A percentile compares a stretch with the other conserved stretches of the same genome.
These are phyloP conservation scores for Naganishia antarctica DNA, from an alignment of 768 basidiomycete species.

Conservation along the genomic window DNA sequence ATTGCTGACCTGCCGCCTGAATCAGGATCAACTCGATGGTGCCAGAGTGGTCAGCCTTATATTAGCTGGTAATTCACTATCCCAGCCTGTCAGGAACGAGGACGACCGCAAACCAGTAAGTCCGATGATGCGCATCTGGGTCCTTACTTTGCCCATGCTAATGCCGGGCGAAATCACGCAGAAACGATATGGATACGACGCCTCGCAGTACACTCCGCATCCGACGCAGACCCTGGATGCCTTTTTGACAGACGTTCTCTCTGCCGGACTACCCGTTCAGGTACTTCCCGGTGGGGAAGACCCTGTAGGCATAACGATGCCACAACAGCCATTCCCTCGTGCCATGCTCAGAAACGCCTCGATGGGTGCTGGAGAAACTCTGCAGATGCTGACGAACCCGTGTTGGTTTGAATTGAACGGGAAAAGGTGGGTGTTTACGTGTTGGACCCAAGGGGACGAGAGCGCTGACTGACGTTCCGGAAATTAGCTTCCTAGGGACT, in stretches of 20 bases:
- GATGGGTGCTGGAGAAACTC: conserved; percentile 55
- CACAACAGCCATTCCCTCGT: conserved; percentile 86
- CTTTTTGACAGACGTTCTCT: conserved; percentile 65
- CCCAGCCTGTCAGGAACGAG: conserved; percentile 53
- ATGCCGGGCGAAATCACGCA: conserved; percentile 41
- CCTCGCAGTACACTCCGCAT: conserved; percentile 65
- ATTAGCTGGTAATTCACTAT: conserved; percentile 81
- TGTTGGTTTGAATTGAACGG: conserved; percentile 66
- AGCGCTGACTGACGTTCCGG: neutral
- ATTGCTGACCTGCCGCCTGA: neutral
- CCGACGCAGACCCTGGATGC: conserved; percentile 67
- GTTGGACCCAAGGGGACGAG: neutral
- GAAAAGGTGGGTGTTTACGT: conserved; percentile 50
- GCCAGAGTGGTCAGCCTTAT: conserved; percentile 76
- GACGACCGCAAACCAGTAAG: conserved; percentile 48
- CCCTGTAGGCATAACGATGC: conserved; percentile 80
- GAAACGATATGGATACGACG: conserved; percentile 66
- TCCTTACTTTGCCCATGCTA: neutral
- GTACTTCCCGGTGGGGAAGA: conserved; percentile 82
- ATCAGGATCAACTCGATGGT: conserved; percentile 59
- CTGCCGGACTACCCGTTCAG: conserved; percentile 73
- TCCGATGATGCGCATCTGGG: neutral
- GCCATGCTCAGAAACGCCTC: conserved; percentile 70
- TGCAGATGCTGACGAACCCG: conserved; percentile 82
- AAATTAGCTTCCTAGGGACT: conserved; percentile 64